A percentile compares a stretch with the other conserved stretches of the same genome.
Conservation (phyloP, 2,329 filamentous ascomycete species). For the Colletotrichum sp. region DNA sequence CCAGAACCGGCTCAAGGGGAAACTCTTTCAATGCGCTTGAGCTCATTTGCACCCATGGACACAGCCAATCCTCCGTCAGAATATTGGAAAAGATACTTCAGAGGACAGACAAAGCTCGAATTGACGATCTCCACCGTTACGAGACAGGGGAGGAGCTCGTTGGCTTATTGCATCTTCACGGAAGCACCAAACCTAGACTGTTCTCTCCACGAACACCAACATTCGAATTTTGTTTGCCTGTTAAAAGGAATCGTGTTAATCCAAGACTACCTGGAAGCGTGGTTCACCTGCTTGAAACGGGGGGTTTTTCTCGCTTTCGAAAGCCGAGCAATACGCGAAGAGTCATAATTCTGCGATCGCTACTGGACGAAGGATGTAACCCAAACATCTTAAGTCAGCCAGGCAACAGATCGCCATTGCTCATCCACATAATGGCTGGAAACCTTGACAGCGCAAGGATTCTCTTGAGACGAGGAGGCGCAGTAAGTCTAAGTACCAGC, state of each 20-base stretch:
- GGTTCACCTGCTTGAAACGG: background rate
- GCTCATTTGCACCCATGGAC: background rate
- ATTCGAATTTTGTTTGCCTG: background rate
- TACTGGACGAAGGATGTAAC: background rate
- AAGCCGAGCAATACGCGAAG: background rate
- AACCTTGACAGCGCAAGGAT: background rate
- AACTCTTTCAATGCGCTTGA: background rate
- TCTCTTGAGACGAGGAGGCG: background rate
- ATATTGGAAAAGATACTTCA: background rate
- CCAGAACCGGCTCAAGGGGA: background rate
- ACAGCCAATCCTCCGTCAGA: background rate
- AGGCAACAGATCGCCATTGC: background rate
- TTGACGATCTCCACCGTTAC: background rate
- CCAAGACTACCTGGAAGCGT: background rate
- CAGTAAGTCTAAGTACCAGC: background rate
- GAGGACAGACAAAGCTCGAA: background rate
- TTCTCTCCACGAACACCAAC: background rate
- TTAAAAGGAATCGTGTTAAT: background rate
- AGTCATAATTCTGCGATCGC: background rate
- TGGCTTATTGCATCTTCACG: background rate
- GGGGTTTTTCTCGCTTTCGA: background rate
- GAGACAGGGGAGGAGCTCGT: background rate
- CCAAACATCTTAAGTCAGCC: background rate
- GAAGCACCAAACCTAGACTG: background rate
- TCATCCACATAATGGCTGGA: background rate